Evolutionary conservation across 106 monocot genomes (phyloP), one percentile per base, ranked within the genome.

Genomic region (Alisma plantagoaquatica): DNA sequence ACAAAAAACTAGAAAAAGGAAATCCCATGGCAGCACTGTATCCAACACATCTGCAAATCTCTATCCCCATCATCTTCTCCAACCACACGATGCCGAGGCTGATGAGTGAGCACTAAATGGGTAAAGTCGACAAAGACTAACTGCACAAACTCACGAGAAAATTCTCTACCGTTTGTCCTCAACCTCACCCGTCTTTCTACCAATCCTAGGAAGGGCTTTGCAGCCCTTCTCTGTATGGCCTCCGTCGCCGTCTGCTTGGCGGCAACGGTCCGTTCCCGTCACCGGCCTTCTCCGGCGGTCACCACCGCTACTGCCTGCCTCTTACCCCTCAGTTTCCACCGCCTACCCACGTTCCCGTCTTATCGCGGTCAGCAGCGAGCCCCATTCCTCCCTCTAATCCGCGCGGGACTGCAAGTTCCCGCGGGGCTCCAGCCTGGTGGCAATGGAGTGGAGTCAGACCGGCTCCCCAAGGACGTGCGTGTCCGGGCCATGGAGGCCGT

Each of bases 401-500:
- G 70, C 27, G 78, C 84, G 30, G 58, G 77, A 54, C 41, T 74
- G 64, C 54, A 75, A 49, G 26, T 77, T 9, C 77, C 91, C 12
- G 11, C 65, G 17, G 77, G 53, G 44, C 33, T 78, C 53, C 46
- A 56, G 31, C 80, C 77, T 8, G 85, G 90, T 3, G 84, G 85
- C 2, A 46, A 61, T n/a, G 56, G 71, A 19, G 79, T 98, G 58
- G 98, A 90, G 79, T 82, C 90, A 21, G 98, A 98, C 43, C 69
- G 54, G 71, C 66, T 98, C 43, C 59, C 82, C 25, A 55, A 75
- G 53, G 85, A 70, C 47, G 78, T 98, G 46, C 60, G 98, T 33
- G 68, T 86, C 27, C 58, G 82, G 41, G 64, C 85, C 18, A 79
- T 98, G 70, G 68, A 72, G 29, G 90, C 98, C 5, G 79, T 98